Evolutionary conservation across 495 filamentous ascomycete genomes (phyloP).

Genomic region (Neurospora discreta): DNA sequence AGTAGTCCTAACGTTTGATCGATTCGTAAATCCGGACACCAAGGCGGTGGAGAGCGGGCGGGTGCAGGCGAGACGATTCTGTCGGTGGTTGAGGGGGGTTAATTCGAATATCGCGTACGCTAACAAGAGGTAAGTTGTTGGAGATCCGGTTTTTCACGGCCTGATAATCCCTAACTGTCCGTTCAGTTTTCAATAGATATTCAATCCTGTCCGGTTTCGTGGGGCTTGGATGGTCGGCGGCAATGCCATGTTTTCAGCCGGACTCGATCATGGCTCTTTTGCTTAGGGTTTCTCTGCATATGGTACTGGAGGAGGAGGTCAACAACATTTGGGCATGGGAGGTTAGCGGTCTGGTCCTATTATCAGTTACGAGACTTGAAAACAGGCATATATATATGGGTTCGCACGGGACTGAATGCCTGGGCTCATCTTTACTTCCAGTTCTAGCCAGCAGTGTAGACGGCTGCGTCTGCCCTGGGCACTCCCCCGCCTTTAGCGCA

Average conservation of each 20-base stretch:
- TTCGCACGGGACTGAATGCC: neutral
- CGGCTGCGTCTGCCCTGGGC: neutral
- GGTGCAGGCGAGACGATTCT: constrained; percentile 25
- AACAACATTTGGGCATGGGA: neutral
- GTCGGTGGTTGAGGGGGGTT: constrained; percentile 16
- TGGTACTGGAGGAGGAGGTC: neutral
- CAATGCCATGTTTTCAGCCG: neutral
- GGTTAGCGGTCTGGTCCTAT: neutral
- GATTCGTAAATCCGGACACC: neutral
- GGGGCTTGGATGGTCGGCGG: too few relatives aligned
- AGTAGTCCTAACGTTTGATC: neutral
- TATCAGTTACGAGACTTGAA: neutral
- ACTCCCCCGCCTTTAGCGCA: neutral
- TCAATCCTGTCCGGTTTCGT: neutral
- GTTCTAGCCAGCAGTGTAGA: neutral
- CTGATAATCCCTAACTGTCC: neutral
- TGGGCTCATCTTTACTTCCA: neutral
- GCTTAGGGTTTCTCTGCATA: neutral
- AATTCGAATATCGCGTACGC: constrained; percentile 14
- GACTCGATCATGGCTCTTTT: neutral
- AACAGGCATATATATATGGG: neutral
- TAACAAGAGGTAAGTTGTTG: neutral
- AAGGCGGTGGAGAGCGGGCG: constrained; percentile 14
- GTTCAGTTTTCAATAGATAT: neutral
- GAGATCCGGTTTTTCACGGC: too few relatives aligned